Percentiles rank a stretch among this genome's conserved stretches.
Conservation (phyloP, 495 filamentous ascomycete genomes). For the Parachaetomium inaequale region DNA sequence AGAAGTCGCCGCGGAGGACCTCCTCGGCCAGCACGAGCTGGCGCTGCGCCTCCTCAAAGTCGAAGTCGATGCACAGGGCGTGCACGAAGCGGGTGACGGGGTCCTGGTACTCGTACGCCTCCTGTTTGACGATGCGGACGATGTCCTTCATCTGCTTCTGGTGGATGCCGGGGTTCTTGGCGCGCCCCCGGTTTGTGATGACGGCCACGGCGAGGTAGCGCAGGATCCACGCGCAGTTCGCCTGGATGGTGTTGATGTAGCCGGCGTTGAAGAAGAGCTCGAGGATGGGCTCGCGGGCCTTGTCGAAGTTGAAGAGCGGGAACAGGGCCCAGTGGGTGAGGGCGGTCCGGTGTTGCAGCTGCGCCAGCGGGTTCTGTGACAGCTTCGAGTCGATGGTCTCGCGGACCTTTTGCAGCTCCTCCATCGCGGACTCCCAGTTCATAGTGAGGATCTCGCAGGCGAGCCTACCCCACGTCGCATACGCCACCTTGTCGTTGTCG, state of each 20-base stretch:
- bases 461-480: slow-evolving; percentile 94
- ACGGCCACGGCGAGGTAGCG: slow-evolving; percentile 93
- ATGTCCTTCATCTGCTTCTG: slow-evolving; percentile 98
- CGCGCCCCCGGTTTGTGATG: slow-evolving; percentile 86
- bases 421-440: slow-evolving; percentile 93
- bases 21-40: slow-evolving; percentile 88
- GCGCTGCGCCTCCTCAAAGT: slow-evolving; percentile 96
- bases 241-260: slow-evolving; percentile 99
- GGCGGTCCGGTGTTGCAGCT: slow-evolving; percentile 93
- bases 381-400: slow-evolving; percentile 87
- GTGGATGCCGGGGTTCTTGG: slow-evolving; percentile 77
- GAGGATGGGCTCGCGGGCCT: slow-evolving; percentile 82
- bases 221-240: slow-evolving; percentile 93
- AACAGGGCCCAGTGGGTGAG: slow-evolving; percentile 98
- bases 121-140: slow-evolving; percentile 89
- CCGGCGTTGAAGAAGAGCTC: slow-evolving; percentile 94
- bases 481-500: slow-evolving; percentile 93
- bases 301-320: slow-evolving; percentile 97
- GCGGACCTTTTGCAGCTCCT: slow-evolving; percentile 90
- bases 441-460: slow-evolving; percentile 89
- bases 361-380: slow-evolving; percentile 91
- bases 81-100: slow-evolving; percentile 94
- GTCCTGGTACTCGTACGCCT: slow-evolving; percentile 95
- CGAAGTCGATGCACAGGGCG: slow-evolving; percentile 94
- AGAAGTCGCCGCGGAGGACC: slow-evolving; percentile 90